Percentiles rank a stretch among this genome's conserved stretches.
Conservation (phyloP, 2,329 filamentous ascomycete genomes). For the Cladophialophora carrionii region DNA sequence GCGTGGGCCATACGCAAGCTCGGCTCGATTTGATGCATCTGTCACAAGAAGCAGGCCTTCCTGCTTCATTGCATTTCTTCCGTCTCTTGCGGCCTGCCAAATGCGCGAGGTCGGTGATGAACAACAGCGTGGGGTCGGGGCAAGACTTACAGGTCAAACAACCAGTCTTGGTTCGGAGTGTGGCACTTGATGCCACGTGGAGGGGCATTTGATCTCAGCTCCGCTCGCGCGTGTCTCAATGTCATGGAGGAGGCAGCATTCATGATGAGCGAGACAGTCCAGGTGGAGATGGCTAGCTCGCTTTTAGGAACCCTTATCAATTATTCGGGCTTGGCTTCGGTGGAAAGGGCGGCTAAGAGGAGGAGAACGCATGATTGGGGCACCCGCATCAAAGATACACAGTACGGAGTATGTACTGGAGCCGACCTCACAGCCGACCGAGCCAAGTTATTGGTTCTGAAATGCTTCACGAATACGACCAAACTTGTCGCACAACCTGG, state of each 20-base stretch:
- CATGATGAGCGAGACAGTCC: neutral
- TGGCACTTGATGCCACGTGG: constrained; percentile 15
- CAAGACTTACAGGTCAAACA: constrained; percentile 28
- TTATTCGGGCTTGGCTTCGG: neutral
- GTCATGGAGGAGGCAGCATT: neutral
- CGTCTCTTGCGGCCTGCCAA: constrained; percentile 19
- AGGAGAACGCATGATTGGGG: neutral
- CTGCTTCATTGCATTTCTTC: constrained; percentile 29
- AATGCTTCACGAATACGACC: neutral
- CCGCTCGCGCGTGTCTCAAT: neutral
- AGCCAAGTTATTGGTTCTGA: neutral
- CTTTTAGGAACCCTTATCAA: neutral
- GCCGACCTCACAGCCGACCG: neutral
- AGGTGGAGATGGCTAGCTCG: neutral
- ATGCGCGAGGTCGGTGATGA: neutral
- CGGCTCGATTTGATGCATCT: constrained; percentile 33
- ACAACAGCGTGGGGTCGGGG: neutral
- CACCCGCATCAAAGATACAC: neutral
- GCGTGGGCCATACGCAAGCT: constrained; percentile 26
- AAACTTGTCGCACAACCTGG: neutral
- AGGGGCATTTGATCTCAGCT: constrained; percentile 4
- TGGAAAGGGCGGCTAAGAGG: neutral
- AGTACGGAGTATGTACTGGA: too few species aligned
- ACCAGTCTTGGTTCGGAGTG: constrained; percentile 30
- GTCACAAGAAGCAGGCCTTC: constrained; percentile 17